These are phyloP conservation scores for Helianthus tuberosus DNA, from an alignment of 129 eudicot genomes.

Conservation along the genomic window DNA sequence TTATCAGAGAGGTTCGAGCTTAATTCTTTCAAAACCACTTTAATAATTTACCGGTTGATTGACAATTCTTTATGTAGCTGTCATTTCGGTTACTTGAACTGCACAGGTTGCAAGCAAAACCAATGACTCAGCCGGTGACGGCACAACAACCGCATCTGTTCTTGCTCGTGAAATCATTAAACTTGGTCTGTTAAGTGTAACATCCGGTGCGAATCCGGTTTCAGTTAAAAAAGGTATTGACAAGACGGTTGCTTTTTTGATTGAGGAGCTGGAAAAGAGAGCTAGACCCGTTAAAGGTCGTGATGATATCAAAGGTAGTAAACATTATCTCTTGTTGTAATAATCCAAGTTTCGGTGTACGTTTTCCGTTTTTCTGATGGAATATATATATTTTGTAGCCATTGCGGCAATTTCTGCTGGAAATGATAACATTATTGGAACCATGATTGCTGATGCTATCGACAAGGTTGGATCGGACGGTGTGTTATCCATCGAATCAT, in stretches of 20 bases:
- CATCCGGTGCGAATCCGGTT: constrained; percentile 96
- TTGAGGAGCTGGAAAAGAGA: constrained; percentile 75
- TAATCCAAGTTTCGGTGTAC: background rate
- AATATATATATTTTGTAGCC: constrained; percentile 46
- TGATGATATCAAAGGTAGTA: constrained; percentile 83
- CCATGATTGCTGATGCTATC: constrained; percentile 94
- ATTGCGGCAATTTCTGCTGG: constrained; percentile 94
- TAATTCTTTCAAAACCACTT: background rate
- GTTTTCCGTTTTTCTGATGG: constrained; percentile 2
- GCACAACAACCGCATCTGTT: constrained; percentile 91
- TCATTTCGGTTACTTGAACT: constrained; percentile 14
- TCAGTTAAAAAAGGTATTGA: constrained; percentile 87
- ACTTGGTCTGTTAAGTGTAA: constrained; percentile 82
- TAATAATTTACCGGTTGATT: background rate
- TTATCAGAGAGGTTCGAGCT: constrained; percentile 79
- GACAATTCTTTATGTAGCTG: background rate
- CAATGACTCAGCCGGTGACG: constrained; percentile 97
- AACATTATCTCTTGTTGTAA: background rate
- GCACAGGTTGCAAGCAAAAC: constrained; percentile 93
- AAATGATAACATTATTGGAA: constrained; percentile 77
- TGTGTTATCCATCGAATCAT: constrained; percentile 84
- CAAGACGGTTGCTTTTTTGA: constrained; percentile 60
- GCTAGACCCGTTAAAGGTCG: constrained; percentile 89
- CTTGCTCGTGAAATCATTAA: constrained; percentile 93
- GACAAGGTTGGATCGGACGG: constrained; percentile 97